phyloP scores from a whole-genome alignment of 352 stramenopile genomes.

The Phytophthora nicotianae region DNA sequence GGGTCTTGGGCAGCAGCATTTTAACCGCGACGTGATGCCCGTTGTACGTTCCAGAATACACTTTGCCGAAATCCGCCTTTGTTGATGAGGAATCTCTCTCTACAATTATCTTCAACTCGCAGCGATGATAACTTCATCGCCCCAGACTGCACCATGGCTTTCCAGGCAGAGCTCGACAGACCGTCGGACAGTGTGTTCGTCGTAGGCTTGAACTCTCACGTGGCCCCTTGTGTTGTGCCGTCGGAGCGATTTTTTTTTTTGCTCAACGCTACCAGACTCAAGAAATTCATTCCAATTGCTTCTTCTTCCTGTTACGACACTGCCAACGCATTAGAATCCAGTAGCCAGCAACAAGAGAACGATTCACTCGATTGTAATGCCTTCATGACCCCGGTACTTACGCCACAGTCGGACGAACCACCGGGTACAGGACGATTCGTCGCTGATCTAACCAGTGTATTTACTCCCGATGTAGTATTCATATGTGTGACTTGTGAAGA shows the following conservation, averaged over 20 bases:
- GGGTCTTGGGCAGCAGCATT: conserved; percentile 29
- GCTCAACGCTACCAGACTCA: conserved; percentile 11
- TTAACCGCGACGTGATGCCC: conserved; percentile 32
- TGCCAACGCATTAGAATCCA: conserved; percentile 15
- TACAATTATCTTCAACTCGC: conserved; percentile 26
- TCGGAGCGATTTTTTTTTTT: conserved; percentile 3
- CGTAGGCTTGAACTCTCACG: conserved; percentile 6
- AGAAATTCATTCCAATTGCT: conserved; percentile 14
- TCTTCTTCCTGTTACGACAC: conserved; percentile 9
- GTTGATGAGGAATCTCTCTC: conserved; percentile 28
- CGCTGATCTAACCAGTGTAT: not conserved
- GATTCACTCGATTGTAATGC: conserved; percentile 11
- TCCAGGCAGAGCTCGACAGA: conserved; percentile 19
- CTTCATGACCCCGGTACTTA: too few species aligned
- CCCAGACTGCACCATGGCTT: conserved; percentile 26
- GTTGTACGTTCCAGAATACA: conserved; percentile 34
- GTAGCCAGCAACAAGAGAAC: conserved; percentile 19
- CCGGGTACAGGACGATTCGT: too few species aligned
- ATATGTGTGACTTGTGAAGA: conserved; percentile 23
- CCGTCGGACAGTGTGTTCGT: conserved; percentile 22
- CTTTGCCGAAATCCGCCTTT: conserved; percentile 30
- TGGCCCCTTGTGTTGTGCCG: not conserved
- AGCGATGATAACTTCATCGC: conserved; percentile 43
- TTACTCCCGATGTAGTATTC: conserved; percentile 4
- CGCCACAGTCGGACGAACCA: too few species aligned